Evolutionary conservation across 2,329 filamentous ascomycete species (phyloP), one percentile per base, ranked within the genome.

Genomic region (Pseudogymnoascus sp.): DNA sequence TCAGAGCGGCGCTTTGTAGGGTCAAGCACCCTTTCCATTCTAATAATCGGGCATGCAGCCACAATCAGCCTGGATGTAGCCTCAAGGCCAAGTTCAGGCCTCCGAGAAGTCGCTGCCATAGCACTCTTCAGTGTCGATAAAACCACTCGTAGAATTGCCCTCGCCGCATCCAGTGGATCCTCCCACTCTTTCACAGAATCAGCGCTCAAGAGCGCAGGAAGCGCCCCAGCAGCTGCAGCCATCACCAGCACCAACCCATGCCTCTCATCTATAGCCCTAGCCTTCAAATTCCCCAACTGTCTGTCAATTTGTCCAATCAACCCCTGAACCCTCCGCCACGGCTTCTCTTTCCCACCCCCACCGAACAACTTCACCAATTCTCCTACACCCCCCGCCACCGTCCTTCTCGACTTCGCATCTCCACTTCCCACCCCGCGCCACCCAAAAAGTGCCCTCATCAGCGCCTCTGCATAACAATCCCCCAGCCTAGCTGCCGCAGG

Each of bases 371-470:
- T 57, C n/a, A 71, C 80, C 4, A 93, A 73, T 1, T 75, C 72
- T 5, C 90, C 90, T 69, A 93, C 86, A 0, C 90, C 87, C 1
- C 76, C 76, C 1, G 90, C 91, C 13, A 92, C 88, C 61, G 85
- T 83, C 69, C 90, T 83, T 66, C 95, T 84, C 1, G 92, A 91
- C 5, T 82, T 78, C 0, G 86, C 82, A 74, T 97, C 92, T 7
- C 86, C 80, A 68, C 96, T 91, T 0, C 88, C 87, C n/a, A 96
- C 84, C 0, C 95, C 95, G 74, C 93, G 84, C 95, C 95, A 99
- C 19, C 85, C 87, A 11, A 96, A 78, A 6, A 96, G 79, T 0
- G 83, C 88, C 37, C 88, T 82, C 7, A 92, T 77, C 2, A 97
- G 77, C 0, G 89, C 86, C 57, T 82, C 79, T 90, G 87, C 87